A percentile compares a stretch with the other conserved stretches of the same genome.
These are phyloP conservation scores for Dichotomocladium elegans DNA, from an alignment of 371 early-diverging fungal species.

Conservation along the genomic window DNA sequence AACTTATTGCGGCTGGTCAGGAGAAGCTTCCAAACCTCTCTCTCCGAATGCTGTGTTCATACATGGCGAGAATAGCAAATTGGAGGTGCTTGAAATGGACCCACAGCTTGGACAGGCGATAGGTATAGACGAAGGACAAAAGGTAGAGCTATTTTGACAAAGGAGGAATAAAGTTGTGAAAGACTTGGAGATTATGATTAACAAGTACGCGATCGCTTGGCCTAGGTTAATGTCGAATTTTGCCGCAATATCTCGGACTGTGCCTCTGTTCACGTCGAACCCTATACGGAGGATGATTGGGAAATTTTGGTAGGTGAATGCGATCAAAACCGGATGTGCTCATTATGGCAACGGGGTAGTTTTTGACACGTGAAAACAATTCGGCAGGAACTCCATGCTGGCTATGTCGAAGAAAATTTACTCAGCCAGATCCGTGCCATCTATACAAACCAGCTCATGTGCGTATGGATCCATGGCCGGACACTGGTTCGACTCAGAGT, in stretches of 20 bases:
- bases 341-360: neutral
- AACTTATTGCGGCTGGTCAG: conserved; percentile 71
- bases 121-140: conserved; percentile 66
- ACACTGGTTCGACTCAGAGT: conserved; percentile 56
- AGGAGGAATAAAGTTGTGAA: conserved; percentile 1
- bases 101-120: conserved; percentile 62
- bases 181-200: neutral
- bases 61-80: conserved; percentile 35
- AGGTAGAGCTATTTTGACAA: conserved; percentile 53
- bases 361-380: neutral
- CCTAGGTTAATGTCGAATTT: conserved; percentile 65
- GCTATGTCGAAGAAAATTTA: conserved; percentile 76
- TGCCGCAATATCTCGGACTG: conserved; percentile 57
- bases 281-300: conserved; percentile 82
- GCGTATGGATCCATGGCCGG: conserved; percentile 72
- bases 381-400: conserved; percentile 72
- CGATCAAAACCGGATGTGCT: neutral
- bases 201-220: too few relatives aligned
- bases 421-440: conserved; percentile 75
- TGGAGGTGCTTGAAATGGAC: conserved; percentile 71
- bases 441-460: conserved; percentile 58
- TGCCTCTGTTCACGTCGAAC: conserved; percentile 71
- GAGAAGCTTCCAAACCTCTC: conserved; percentile 48
- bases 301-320: conserved; percentile 66
- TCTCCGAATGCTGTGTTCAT: conserved; percentile 37